Conservation (phyloP, 2,329 filamentous ascomycete genomes). For the Calonectria multiphialidica region DNA sequence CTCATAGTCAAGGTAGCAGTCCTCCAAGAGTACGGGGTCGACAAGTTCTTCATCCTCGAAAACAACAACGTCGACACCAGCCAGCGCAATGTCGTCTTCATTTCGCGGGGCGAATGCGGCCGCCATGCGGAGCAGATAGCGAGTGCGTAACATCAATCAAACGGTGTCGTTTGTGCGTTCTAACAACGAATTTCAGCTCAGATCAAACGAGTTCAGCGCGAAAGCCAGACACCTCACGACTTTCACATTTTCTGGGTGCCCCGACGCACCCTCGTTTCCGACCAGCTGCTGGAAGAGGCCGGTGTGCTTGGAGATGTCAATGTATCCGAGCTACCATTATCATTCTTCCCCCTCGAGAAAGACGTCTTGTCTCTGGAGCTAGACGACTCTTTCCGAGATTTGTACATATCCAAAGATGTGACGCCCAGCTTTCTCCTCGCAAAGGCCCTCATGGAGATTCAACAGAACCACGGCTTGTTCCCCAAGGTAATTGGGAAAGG, state of each 20-base stretch:
- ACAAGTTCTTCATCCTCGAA: conserved; percentile 97
- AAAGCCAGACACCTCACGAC: conserved; percentile 91
- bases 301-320: conserved; percentile 94
- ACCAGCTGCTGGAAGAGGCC: conserved; percentile 91
- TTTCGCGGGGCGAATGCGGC: conserved; percentile 90
- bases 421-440: conserved; percentile 91
- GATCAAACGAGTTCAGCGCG: conserved; percentile 88
- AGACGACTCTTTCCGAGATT: conserved; percentile 85
- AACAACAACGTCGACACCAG: conserved; percentile 95
- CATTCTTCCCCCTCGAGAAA: conserved; percentile 91
- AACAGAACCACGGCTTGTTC: conserved; percentile 92
- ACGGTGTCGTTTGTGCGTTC: background rate
- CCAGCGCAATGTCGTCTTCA: conserved; percentile 94
- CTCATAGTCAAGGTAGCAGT: conserved; percentile 95
- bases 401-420: conserved; percentile 92
- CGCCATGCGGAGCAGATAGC: conserved; percentile 88
- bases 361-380: conserved; percentile 93
- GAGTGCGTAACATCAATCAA: conserved; percentile 68
- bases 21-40: conserved; percentile 96
- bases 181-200: conserved; percentile 73
- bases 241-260: conserved; percentile 98
- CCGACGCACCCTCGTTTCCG: conserved; percentile 89
- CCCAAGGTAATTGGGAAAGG: conserved; percentile 96
- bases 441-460: conserved; percentile 93
- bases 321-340: conserved; percentile 86